A percentile compares a stretch with the other conserved stretches of the same genome.
Evolutionary conservation across 345 rosid genomes (phyloP).

Genomic region (Dipteronia sinensis): DNA sequence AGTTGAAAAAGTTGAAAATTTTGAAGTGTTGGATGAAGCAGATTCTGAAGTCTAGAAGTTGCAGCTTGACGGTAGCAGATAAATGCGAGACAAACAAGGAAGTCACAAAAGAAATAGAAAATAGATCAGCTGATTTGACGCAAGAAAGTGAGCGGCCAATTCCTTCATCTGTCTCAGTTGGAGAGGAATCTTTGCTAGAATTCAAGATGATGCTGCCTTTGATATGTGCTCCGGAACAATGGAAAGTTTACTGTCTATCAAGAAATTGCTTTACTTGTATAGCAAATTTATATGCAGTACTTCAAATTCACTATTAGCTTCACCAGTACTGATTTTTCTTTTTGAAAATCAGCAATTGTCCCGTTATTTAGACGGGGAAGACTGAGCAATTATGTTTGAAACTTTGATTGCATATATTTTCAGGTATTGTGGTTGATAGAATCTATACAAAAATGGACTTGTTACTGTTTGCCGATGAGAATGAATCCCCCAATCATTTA

Average conservation of each 20-base stretch:
- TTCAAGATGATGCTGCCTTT: slow-evolving; percentile 53
- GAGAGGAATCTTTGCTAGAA: slow-evolving; percentile 60
- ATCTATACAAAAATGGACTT: slow-evolving; percentile 78
- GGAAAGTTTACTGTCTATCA: slow-evolving; percentile 39
- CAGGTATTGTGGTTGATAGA: slow-evolving; percentile 68
- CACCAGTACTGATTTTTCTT: too few relatives aligned
- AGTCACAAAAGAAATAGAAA: slow-evolving; percentile 38
- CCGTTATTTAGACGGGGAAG: not conserved
- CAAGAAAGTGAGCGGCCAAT: slow-evolving; percentile 53
- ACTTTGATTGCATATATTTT: slow-evolving; percentile 18
- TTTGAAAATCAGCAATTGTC: too few relatives aligned
- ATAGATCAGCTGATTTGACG: slow-evolving; percentile 33
- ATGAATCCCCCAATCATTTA: slow-evolving; percentile 52
- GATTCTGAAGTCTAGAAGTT: slow-evolving; percentile 46
- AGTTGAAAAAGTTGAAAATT: slow-evolving; percentile 79
- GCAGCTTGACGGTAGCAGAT: slow-evolving; percentile 31
- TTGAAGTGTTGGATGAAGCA: slow-evolving; percentile 94
- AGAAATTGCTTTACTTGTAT: not conserved
- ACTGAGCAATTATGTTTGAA: slow-evolving; percentile 3
- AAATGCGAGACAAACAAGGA: slow-evolving; percentile 31
- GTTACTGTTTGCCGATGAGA: slow-evolving; percentile 60
- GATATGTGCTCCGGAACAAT: slow-evolving; percentile 48
- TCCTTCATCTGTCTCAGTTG: slow-evolving; percentile 56
- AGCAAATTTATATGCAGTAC: too few relatives aligned
- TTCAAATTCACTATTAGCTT: too few relatives aligned